A percentile compares a stretch with the other conserved stretches of the same genome.
phyloP scores from a whole-genome alignment of 1,284 basidiomycete genomes.

The Chalciporus sp. region DNA sequence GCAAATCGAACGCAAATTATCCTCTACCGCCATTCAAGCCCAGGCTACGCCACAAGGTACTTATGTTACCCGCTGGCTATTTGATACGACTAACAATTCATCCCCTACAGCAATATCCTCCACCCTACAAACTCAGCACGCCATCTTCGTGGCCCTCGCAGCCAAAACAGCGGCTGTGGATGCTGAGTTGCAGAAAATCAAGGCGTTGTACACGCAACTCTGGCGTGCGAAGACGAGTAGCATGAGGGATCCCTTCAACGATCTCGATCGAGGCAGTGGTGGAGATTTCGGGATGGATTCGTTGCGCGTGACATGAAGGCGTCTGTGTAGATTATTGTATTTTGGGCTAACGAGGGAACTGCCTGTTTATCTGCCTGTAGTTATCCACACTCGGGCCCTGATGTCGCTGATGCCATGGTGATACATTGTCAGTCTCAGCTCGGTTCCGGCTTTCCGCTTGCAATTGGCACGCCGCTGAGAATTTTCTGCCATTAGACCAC shows the following conservation, averaged over 20 bases:
- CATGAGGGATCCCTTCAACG: conserved; percentile 73
- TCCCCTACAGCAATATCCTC: conserved; percentile 61
- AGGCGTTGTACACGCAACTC: conserved; percentile 55
- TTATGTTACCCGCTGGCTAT: neutral
- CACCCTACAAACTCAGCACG: conserved; percentile 74
- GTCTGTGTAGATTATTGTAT: no score
- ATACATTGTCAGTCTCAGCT: no score
- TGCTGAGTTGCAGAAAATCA: conserved; percentile 71
- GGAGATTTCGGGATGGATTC: conserved; percentile 53
- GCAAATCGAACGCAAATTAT: conserved; percentile 83
- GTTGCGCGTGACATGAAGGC: conserved; percentile 40
- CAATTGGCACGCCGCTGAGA: no score
- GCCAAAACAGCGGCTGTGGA: conserved; percentile 71
- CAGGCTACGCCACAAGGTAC: conserved; percentile 77
- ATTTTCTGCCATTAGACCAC: no score
- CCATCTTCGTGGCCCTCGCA: conserved; percentile 72
- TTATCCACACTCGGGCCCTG: no score
- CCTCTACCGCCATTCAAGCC: conserved; percentile 60
- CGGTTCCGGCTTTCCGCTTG: no score
- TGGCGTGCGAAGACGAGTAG: conserved; percentile 74
- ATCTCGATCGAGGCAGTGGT: conserved; percentile 54
- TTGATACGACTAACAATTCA: conserved; percentile 4
- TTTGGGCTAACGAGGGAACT: no score
- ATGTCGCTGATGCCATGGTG: no score
- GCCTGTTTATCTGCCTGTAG: no score